Base-by-base conservation (phyloP, 1,284 basidiomycete genomes). In the Trichosporon asahii region DNA sequence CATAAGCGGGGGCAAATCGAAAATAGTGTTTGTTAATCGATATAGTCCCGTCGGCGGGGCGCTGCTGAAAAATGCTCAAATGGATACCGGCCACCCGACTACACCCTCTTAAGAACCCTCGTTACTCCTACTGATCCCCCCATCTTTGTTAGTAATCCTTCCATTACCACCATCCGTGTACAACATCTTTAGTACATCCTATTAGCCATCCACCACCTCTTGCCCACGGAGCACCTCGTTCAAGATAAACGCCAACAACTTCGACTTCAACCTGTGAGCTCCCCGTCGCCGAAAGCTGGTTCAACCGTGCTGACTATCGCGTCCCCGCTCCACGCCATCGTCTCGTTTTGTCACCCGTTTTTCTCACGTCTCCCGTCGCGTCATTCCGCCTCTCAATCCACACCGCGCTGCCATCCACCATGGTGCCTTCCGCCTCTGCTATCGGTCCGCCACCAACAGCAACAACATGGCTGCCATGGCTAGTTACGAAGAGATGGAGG, bases 401-500 rank as follows among this genome's bases (percentile, higher is more conserved):
- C 18, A 2, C 46, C 44, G n/a, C 65, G 18, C 46, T 25, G 66
- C 55, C 23, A 40, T 31, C 67, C 60, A 64, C 67, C 60, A 68
- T 68, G 67, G 57, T 61, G 57, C 57, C 57, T 31, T 31, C 33
- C 57, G 5, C 15, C 27, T n/a, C 15, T 33, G 29, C 57, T 31
- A 33, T 33, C 57, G 18, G 29, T 31, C 57, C 29, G 9, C 29
- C 57, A 61, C 29, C 15, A n/a, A 12, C 57, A 61, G 57, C 27
- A 33, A 31, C 57, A 61, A 61, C 57, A 61, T 61, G 57, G 57
- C 57, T 61, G 57, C 57, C 57, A 61, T 61, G 57, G 57, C 57
- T 61, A 61, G 29, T 31, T 79, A 72, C 69, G 78, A 80, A 66
- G 82, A 83, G 71, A 82, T 83, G 79, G 82, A 83, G 74, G 74